phyloP scores from a whole-genome alignment of 306 rosid genomes.

The Casuarina equisetifolia region DNA sequence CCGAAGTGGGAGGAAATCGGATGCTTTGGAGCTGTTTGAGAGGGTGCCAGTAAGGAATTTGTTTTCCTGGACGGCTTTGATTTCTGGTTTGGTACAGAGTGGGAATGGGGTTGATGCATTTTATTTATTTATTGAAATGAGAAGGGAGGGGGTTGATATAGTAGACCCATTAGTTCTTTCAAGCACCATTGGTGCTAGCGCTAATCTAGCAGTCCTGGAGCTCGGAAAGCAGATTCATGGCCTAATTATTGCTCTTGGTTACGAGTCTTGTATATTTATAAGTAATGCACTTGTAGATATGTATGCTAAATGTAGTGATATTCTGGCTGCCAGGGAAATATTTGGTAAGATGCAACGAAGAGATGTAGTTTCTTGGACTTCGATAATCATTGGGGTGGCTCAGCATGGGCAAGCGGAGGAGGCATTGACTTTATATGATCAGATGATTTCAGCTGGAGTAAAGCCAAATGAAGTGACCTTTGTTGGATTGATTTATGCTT shows the following conservation, averaged over 20 bases:
- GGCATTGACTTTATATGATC: constrained; percentile 66
- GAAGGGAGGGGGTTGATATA: constrained; percentile 54
- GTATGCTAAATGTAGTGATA: constrained; percentile 92
- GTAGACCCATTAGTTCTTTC: constrained; percentile 80
- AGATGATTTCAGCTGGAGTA: constrained; percentile 58
- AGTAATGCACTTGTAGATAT: constrained; percentile 85
- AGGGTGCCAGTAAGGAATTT: constrained; percentile 49
- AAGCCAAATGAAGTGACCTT: constrained; percentile 88
- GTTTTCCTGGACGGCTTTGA: constrained; percentile 84
- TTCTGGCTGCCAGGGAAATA: constrained; percentile 59
- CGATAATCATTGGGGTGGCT: constrained; percentile 78
- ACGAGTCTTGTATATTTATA: constrained; percentile 69
- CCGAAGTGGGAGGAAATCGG: constrained; percentile 55
- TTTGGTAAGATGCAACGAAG: constrained; percentile 53
- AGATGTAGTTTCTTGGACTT: constrained; percentile 92
- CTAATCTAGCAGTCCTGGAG: constrained; percentile 66
- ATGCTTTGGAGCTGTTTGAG: constrained; percentile 55
- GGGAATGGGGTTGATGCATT: constrained; percentile 62
- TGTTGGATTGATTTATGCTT: constrained; percentile 80
- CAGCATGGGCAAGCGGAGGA: constrained; percentile 81
- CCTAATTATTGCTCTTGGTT: constrained; percentile 61
- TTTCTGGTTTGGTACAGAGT: constrained; percentile 86
- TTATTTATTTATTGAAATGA: constrained; percentile 63
- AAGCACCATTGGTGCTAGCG: constrained; percentile 75
- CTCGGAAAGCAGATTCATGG: constrained; percentile 82